phyloP scores from a whole-genome alignment of 768 basidiomycete genomes.

The Russula griseocarnosa region DNA sequence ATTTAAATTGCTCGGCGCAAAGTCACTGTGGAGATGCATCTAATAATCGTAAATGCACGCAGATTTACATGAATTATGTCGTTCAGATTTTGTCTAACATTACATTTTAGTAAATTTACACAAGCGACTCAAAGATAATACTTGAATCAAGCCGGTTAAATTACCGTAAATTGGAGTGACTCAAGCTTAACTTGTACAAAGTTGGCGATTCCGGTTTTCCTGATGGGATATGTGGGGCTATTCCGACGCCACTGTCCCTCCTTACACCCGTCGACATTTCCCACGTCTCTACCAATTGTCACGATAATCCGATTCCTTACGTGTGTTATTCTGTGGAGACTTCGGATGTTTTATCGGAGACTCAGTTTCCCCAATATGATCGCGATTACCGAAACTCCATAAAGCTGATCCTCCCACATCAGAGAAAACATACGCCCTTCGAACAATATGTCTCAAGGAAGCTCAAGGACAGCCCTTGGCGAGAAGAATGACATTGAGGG shows the following conservation, averaged over 20 bases:
- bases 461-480: not conserved
- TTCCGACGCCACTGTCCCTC: not conserved
- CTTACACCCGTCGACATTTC: not conserved
- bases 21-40: too few relatives aligned
- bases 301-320: not conserved
- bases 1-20: too few relatives aligned
- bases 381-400: not conserved
- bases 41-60: too few relatives aligned
- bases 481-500: constrained; percentile 17
- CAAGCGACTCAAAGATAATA: too few relatives aligned
- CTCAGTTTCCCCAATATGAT: not conserved
- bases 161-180: too few relatives aligned
- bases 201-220: too few relatives aligned
- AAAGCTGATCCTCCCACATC: not conserved
- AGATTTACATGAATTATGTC: too few relatives aligned
- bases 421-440: not conserved
- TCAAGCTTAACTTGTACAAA: too few relatives aligned
- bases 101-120: too few relatives aligned
- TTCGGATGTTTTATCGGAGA: not conserved
- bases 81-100: too few relatives aligned
- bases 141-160: too few relatives aligned
- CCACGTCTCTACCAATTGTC: not conserved
- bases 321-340: not conserved
- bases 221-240: not conserved
- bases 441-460: not conserved